Percentiles rank a stretch among this genome's conserved stretches.
Evolutionary conservation across 2,329 filamentous ascomycete genomes (phyloP).

Genomic region (Verticillium zaregamsianum): DNA sequence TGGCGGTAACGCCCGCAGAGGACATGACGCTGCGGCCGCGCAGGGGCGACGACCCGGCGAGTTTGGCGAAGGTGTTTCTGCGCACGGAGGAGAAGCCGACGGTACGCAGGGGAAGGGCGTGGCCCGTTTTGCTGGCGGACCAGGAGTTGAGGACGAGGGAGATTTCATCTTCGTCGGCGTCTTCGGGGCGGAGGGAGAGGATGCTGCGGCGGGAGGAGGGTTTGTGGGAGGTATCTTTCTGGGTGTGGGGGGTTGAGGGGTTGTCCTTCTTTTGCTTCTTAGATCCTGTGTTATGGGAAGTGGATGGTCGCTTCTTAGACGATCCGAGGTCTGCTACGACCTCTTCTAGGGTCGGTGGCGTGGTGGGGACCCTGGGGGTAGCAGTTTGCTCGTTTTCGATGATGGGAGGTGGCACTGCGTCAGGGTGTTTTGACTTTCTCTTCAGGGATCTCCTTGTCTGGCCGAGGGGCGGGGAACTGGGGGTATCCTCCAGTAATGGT

Average conservation of each 20-base stretch:
- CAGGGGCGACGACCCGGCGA: background rate
- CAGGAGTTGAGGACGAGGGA: slow-evolving; percentile 23
- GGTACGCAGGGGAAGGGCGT: background rate
- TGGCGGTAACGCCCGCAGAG: background rate
- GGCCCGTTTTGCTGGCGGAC: background rate
- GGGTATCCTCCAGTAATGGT: background rate
- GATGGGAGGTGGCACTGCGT: background rate
- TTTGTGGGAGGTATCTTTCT: background rate
- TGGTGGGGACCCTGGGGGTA: background rate
- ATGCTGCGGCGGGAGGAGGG: slow-evolving; percentile 31
- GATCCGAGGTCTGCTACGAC: background rate
- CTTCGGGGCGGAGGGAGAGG: slow-evolving; percentile 37
- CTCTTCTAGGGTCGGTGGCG: background rate
- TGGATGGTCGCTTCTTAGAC: background rate
- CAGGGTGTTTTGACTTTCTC: background rate
- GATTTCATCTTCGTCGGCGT: slow-evolving; percentile 30
- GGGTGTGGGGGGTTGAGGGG: slow-evolving; percentile 19
- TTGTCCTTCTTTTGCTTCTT: background rate
- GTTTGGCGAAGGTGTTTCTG: background rate
- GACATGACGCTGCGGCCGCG: background rate
- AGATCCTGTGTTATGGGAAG: background rate
- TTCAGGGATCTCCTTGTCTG: background rate
- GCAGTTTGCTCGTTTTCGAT: background rate
- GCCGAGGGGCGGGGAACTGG: background rate
- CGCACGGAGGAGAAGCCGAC: background rate